These are phyloP conservation scores for Drosera spatulata DNA, from an alignment of 179 eudicot genomes.

Conservation along the genomic window DNA sequence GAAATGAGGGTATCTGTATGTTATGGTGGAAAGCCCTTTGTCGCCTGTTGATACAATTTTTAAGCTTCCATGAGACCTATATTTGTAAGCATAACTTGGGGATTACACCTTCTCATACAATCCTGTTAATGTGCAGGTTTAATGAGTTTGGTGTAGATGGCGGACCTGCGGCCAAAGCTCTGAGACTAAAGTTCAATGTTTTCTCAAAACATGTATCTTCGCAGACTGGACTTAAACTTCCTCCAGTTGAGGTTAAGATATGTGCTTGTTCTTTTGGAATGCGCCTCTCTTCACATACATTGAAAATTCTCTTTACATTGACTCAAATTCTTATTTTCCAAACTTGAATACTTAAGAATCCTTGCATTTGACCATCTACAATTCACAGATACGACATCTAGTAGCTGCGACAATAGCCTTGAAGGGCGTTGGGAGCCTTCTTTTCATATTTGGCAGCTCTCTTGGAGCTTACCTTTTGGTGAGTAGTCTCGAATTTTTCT, in stretches of 20 bases:
- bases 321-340: neutral
- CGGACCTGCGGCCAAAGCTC: constrained; percentile 59
- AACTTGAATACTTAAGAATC: neutral
- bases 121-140: constrained; percentile 28
- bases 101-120: no score
- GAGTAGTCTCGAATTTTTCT: constrained; percentile 1
- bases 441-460: constrained; percentile 67
- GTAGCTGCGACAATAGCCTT: constrained; percentile 49
- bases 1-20: no score
- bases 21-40: no score
- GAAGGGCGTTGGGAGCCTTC: constrained; percentile 71
- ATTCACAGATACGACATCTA: constrained; percentile 44
- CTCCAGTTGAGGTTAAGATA: constrained; percentile 42
- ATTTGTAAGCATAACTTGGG: no score
- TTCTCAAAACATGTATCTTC: constrained; percentile 40
- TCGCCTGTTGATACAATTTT: no score
- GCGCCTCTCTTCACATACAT: neutral
- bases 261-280: neutral
- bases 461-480: constrained; percentile 79
- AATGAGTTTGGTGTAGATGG: constrained; percentile 70
- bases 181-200: constrained; percentile 48
- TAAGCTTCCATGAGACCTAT: no score
- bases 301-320: neutral
- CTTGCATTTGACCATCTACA: neutral
- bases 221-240: constrained; percentile 54